Evolutionary conservation across 2,329 filamentous ascomycete genomes (phyloP), one percentile per base, ranked within the genome.

Genomic region (Didymella segeticola): DNA sequence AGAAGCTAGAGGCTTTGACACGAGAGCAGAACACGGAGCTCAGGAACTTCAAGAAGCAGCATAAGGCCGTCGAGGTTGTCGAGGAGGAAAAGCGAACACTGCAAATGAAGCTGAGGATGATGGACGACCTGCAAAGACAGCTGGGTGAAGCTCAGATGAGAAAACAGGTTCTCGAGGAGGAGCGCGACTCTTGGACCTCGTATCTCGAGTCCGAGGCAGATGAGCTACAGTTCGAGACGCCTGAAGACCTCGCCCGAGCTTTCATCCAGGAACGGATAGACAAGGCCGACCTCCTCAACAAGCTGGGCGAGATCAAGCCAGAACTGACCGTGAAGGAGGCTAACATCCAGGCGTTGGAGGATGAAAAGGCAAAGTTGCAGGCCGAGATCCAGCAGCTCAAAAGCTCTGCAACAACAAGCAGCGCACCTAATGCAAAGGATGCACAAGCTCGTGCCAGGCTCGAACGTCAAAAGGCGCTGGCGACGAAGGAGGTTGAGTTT

Each of bases 71-170:
- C 1, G 91, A 96, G 68, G 85, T 99, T 2, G 89, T 98, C 0
- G 92, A 99, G 71, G 95, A 99, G 73, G 92, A 99, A 78, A 98
- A 98, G 79, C 83, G 90, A 57, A 85, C 86, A 0, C 78, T 99
- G 19, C 89, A 95, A 72, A 86, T 87, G 26, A 91, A 87, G 68
- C 73, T 99, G 1, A 86, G 91, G 56, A 80, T 89, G 30, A 88
- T 93, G 74, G 86, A 90, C 52, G 81, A 85, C 11, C 68, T 96
- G 9, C 86, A 95, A 67, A 81, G 84, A 23, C 90, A 97, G 68
- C 80, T 98, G 11, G 82, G 85, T 9, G 93, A 96, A 70, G 85
- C 89, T 17, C 85, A 89, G 57, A 82, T 96, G 31, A 92, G 96
- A 68, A 88, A 90, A 47, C 90, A 96, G 67, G 83, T 93, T 3